A percentile compares a stretch with the other conserved stretches of the same genome.
These are phyloP conservation scores for Astragalus membranaceus DNA, from an alignment of 306 rosid genomes.

Conservation along the genomic window DNA sequence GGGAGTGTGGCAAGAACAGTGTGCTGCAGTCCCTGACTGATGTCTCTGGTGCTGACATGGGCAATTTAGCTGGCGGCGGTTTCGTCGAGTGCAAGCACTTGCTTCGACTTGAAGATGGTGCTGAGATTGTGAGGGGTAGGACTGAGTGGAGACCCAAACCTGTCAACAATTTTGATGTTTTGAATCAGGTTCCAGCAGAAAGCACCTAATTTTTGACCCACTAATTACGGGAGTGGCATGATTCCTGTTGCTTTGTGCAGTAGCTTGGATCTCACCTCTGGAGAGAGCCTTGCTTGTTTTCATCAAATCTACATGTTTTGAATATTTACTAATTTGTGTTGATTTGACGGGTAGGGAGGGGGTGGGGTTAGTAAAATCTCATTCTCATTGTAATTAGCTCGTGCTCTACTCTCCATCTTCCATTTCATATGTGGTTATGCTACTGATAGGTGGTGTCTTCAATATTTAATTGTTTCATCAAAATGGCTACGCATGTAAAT, in stretches of 20 bases:
- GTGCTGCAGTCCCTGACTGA: slow-evolving; percentile 72
- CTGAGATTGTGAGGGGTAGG: slow-evolving; percentile 88
- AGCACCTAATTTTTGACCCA: slow-evolving; percentile 18
- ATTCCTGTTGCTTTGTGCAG: slow-evolving; percentile 5
- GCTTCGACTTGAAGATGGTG: slow-evolving; percentile 69
- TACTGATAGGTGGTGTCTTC: slow-evolving; percentile 15
- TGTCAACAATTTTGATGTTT: slow-evolving; percentile 28
- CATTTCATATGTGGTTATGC: slow-evolving; percentile 22
- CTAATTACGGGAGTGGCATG: slow-evolving; percentile 11
- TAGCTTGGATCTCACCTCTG: slow-evolving; percentile 17
- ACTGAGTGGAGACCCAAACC: slow-evolving; percentile 83
- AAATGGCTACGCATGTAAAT: slow-evolving; percentile 32
- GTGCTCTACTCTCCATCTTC: slow-evolving; percentile 1
- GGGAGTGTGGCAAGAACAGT: slow-evolving; percentile 88
- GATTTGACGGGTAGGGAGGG: neutral
- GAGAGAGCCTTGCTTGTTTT: slow-evolving; percentile 32
- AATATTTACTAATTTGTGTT: slow-evolving; percentile 23
- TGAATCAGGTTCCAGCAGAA: slow-evolving; percentile 40
- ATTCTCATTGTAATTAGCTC: slow-evolving; percentile 53
- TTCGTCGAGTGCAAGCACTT: slow-evolving; percentile 74
- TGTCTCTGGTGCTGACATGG: slow-evolving; percentile 45
- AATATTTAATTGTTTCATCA: slow-evolving; percentile 23
- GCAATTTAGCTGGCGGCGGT: slow-evolving; percentile 35
- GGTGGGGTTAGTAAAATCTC: slow-evolving; percentile 20
- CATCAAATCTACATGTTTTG: slow-evolving; percentile 22